These are phyloP conservation scores for Cryoendolithus antarcticus DNA, from an alignment of 2,329 filamentous ascomycete species.

Conservation along the genomic window DNA sequence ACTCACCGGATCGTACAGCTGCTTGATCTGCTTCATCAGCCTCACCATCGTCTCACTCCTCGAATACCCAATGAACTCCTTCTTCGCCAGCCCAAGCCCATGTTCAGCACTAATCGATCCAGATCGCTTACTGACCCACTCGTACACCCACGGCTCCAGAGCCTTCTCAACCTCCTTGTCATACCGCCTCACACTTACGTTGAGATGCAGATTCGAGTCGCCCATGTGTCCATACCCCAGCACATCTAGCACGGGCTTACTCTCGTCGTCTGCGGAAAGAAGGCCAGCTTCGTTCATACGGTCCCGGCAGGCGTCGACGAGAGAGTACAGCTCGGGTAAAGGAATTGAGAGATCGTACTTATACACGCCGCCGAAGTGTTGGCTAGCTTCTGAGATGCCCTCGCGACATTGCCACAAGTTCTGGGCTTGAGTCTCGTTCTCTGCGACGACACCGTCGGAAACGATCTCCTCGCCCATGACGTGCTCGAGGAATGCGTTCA, in stretches of 20 bases:
- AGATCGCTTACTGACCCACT: slow-evolving; percentile 80
- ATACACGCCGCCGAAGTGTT: slow-evolving; percentile 89
- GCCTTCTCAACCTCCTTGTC: slow-evolving; percentile 76
- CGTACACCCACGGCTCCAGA: slow-evolving; percentile 91
- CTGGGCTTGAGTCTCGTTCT: slow-evolving; percentile 81
- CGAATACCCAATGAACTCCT: slow-evolving; percentile 88
- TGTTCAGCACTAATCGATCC: slow-evolving; percentile 97
- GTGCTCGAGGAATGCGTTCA: slow-evolving; percentile 79
- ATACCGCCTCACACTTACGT: slow-evolving; percentile 71
- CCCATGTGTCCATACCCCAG: slow-evolving; percentile 98
- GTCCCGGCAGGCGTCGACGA: slow-evolving; percentile 74
- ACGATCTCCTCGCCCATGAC: slow-evolving; percentile 84
- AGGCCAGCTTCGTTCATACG: slow-evolving; percentile 63
- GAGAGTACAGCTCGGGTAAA: slow-evolving; percentile 68
- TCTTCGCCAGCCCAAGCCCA: slow-evolving; percentile 87
- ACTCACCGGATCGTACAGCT: slow-evolving; percentile 84
- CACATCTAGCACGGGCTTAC: slow-evolving; percentile 73
- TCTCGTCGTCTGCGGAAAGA: slow-evolving; percentile 56
- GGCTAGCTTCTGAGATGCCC: slow-evolving; percentile 77
- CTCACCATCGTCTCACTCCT: slow-evolving; percentile 74
- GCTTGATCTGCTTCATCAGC: slow-evolving; percentile 92
- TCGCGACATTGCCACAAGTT: slow-evolving; percentile 87
- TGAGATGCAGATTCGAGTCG: slow-evolving; percentile 88
- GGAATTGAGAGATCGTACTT: slow-evolving; percentile 98
- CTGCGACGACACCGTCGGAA: slow-evolving; percentile 76